Conservation (phyloP, 129 eudicot species). For the Lactuca sativa region DNA sequence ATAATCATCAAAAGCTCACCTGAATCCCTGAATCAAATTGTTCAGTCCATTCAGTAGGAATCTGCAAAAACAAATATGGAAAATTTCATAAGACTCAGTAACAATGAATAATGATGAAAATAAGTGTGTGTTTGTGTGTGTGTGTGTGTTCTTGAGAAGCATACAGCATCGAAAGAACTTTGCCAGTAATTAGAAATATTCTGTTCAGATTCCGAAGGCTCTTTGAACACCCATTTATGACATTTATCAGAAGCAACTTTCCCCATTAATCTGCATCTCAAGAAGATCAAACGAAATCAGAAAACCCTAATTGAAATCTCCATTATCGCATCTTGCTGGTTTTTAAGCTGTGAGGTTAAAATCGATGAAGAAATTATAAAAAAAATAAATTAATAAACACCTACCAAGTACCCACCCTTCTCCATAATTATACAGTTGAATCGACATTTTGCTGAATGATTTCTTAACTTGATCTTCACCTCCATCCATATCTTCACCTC, state of each 20-base stretch:
- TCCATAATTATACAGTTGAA: constrained; percentile 93
- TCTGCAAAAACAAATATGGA: constrained; percentile 45
- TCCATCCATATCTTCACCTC: constrained; percentile 77
- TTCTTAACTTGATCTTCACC: constrained; percentile 88
- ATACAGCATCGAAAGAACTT: constrained; percentile 97
- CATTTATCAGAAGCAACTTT: constrained; percentile 99
- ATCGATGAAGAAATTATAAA: background rate
- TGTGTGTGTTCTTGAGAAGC: constrained; percentile 25
- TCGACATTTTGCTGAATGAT: constrained; percentile 97
- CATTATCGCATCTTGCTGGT: background rate
- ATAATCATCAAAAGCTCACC: constrained; percentile 39
- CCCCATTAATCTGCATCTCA: constrained; percentile 91
- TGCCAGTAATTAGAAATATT: constrained; percentile 96
- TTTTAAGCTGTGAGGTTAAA: background rate
- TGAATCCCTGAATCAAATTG: constrained; percentile 98
- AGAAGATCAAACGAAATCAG: constrained; percentile 31
- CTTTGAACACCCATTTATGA: constrained; percentile 99
- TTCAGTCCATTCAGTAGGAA: constrained; percentile 95
- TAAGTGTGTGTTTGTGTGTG: background rate
- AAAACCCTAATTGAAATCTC: background rate
- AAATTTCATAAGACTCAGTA: background rate
- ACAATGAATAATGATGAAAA: background rate
- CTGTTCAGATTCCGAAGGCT: constrained; percentile 93
- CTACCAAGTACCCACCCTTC: constrained; percentile 99
- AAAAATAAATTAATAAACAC: constrained; percentile 38